Percentiles rank a stretch among this genome's conserved stretches.
phyloP scores from a whole-genome alignment of 106 monocot genomes.

The Agapanthus africanus region DNA sequence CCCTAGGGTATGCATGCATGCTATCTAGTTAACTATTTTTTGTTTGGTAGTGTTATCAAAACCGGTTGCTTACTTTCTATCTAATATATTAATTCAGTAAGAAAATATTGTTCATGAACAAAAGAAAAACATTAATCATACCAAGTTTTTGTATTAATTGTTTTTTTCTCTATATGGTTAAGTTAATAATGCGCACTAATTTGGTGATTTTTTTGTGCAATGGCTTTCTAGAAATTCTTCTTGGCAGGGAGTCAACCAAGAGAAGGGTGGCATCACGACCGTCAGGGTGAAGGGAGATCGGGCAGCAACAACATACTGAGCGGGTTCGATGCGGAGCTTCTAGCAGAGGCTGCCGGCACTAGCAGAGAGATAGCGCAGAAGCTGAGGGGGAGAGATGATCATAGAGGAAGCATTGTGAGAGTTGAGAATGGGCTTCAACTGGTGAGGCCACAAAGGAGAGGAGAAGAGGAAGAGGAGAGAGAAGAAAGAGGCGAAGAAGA shows the following conservation, averaged over 20 bases:
- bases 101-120: too few species aligned
- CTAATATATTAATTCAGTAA: too few species aligned
- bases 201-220: background rate
- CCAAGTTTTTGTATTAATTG: too few species aligned
- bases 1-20: constrained; percentile 1
- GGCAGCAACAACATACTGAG: too few species aligned
- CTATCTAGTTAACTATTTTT: too few species aligned
- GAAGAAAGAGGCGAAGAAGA: background rate
- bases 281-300: background rate
- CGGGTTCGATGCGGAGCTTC: too few species aligned
- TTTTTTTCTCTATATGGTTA: too few species aligned
- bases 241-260: background rate
- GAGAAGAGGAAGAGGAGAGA: too few species aligned
- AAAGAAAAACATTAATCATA: too few species aligned
- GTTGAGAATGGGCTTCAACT: background rate
- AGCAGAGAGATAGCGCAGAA: background rate
- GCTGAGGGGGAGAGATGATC: background rate
- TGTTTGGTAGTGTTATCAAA: background rate
- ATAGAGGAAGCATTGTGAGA: background rate
- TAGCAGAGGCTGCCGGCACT: too few species aligned
- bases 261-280: background rate
- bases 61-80: background rate
- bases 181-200: background rate
- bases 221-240: background rate
- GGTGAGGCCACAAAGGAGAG: background rate